A percentile compares a stretch with the other conserved stretches of the same genome.
phyloP scores from a whole-genome alignment of 2,329 filamentous ascomycete species.

The Cladophialophora psammophila region DNA sequence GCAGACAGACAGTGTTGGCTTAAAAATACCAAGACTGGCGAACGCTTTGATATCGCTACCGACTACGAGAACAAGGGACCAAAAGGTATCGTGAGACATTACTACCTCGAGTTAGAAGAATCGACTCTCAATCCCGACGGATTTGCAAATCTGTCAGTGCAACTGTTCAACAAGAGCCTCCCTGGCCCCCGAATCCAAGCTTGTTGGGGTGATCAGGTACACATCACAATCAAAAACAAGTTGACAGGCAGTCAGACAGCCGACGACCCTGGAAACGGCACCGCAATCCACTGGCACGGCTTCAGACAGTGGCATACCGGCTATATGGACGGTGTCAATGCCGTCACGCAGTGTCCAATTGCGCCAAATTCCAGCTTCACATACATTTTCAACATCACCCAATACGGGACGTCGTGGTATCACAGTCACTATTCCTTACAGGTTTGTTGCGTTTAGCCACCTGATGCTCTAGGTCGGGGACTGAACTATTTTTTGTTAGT shows the following conservation, averaged over 20 bases:
- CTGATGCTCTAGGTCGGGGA: neutral
- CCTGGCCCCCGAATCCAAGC: slow-evolving; percentile 17
- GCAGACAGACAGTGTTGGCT: slow-evolving; percentile 15
- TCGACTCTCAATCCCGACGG: slow-evolving; percentile 9
- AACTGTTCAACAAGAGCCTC: slow-evolving; percentile 7
- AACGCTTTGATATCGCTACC: slow-evolving; percentile 10
- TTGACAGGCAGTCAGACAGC: neutral
- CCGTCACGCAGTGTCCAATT: slow-evolving; percentile 58
- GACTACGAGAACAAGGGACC: slow-evolving; percentile 13
- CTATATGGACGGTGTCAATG: slow-evolving; percentile 18
- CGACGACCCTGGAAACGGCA: slow-evolving; percentile 1
- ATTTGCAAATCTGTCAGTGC: neutral
- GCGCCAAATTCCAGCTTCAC: slow-evolving; percentile 60
- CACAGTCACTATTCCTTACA: slow-evolving; percentile 61
- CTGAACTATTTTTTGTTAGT: neutral
- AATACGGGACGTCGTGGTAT: slow-evolving; percentile 65
- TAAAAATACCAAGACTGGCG: neutral
- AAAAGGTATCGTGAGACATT: slow-evolving; percentile 9
- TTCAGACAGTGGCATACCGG: slow-evolving; percentile 8
- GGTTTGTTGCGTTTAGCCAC: neutral
- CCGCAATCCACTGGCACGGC: slow-evolving; percentile 19
- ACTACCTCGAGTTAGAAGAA: slow-evolving; percentile 10
- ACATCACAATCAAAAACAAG: slow-evolving; percentile 15
- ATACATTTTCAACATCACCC: slow-evolving; percentile 64
- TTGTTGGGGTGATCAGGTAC: slow-evolving; percentile 18